Conservation (phyloP, 2,329 filamentous ascomycete genomes). For the Diaporthe batatas region DNA sequence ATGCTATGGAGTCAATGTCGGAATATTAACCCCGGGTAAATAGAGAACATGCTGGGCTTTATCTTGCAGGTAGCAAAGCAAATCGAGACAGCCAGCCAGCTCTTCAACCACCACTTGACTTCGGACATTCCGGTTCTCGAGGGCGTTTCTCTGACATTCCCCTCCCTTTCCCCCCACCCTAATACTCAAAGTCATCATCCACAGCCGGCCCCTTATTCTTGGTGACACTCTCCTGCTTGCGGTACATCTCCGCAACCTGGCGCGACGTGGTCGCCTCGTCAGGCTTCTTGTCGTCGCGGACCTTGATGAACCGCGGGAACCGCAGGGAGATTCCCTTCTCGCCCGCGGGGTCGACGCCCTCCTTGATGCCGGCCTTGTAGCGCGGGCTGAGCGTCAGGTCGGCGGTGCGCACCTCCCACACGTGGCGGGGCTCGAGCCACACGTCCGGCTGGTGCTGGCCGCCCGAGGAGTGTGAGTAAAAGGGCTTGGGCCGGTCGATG, state of each 20-base stretch:
- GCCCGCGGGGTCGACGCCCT: slow-evolving; percentile 78
- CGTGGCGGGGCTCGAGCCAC: slow-evolving; percentile 94
- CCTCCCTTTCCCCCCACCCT: slow-evolving; percentile 30
- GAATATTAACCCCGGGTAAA: background rate
- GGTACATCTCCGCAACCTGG: slow-evolving; percentile 97
- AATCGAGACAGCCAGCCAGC: background rate
- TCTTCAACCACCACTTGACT: too few species aligned
- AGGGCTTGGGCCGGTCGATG: slow-evolving; percentile 93
- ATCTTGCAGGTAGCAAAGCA: background rate
- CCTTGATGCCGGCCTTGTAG: slow-evolving; percentile 90
- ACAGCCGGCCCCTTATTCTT: slow-evolving; percentile 89
- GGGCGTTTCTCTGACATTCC: too few species aligned
- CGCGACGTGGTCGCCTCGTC: slow-evolving; percentile 87
- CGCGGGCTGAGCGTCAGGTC: slow-evolving; percentile 92
- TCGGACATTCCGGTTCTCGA: too few species aligned
- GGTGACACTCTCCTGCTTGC: slow-evolving; percentile 89
- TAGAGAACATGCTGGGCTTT: background rate
- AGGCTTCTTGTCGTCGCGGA: slow-evolving; percentile 94
- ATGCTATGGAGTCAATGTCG: slow-evolving; percentile 1
- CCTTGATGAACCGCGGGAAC: slow-evolving; percentile 93
- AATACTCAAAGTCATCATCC: slow-evolving; percentile 99
- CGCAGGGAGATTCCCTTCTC: slow-evolving; percentile 87
- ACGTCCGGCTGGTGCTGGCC: slow-evolving; percentile 96
- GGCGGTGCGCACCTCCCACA: slow-evolving; percentile 98
- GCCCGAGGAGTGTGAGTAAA: slow-evolving; percentile 87